phyloP scores from a whole-genome alignment of 2,329 filamentous ascomycete genomes.

The Onygena corvina region DNA sequence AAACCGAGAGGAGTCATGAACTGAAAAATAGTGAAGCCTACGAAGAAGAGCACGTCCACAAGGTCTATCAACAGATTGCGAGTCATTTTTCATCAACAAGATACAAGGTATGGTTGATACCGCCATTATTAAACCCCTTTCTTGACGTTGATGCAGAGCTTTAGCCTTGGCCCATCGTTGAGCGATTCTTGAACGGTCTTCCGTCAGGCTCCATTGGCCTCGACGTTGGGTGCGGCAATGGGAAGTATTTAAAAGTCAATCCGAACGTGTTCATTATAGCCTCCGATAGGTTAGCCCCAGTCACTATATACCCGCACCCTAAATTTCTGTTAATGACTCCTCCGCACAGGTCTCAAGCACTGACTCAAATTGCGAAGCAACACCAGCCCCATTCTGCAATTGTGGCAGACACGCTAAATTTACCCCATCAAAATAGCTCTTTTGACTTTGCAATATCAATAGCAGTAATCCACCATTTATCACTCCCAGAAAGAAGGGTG shows the following conservation, averaged over 20 bases:
- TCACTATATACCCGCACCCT: conserved; percentile 6
- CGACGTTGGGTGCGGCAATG: conserved; percentile 92
- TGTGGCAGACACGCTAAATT: conserved; percentile 69
- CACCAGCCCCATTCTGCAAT: conserved; percentile 54
- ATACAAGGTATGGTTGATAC: conserved; percentile 44
- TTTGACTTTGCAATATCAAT: conserved; percentile 91
- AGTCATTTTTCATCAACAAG: conserved; percentile 41
- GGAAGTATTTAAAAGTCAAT: conserved; percentile 83
- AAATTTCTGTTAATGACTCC: conserved; percentile 8
- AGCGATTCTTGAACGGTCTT: conserved; percentile 58
- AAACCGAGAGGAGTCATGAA: conserved; percentile 2
- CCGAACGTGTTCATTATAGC: conserved; percentile 64
- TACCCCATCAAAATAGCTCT: conserved; percentile 55
- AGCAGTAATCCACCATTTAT: conserved; percentile 87
- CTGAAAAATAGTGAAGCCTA: conserved; percentile 38
- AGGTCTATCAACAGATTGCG: conserved; percentile 59
- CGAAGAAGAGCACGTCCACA: conserved; percentile 78
- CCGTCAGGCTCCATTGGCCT: conserved; percentile 64
- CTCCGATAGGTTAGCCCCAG: conserved; percentile 59
- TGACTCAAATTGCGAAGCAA: conserved; percentile 46
- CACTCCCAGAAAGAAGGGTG: conserved; percentile 58
- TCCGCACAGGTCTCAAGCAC: conserved; percentile 42
- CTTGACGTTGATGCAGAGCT: background rate
- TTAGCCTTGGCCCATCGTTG: conserved; percentile 82
- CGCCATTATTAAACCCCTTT: background rate